Base-by-base conservation (phyloP, 495 filamentous ascomycete genomes). In the Hypoxylon cercidicola region DNA sequence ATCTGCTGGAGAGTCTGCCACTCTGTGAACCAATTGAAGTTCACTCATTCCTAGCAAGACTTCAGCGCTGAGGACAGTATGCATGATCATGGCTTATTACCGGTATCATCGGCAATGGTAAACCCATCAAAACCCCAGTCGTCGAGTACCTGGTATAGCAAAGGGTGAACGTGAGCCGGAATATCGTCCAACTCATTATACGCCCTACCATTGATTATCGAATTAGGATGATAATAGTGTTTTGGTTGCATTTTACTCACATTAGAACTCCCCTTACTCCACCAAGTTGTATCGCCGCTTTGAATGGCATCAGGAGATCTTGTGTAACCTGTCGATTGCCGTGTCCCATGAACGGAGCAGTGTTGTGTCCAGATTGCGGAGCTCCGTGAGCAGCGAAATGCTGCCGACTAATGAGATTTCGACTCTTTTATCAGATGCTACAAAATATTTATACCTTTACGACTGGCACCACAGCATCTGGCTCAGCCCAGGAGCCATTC, bases 341-440 rank as follows among this genome's bases (percentile, higher is more conserved):
- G 23, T 72, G 74, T 0, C 74, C 69, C 60, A 75, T 73, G 35
- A 75, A 78, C 9, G 77, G 77, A 32, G 75, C 76, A 4, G 72
- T 72, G 44, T 79, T 79, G 37, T 73, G 72, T 0, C 77, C 77
- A 11, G 64, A 72, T 34, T 77, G 75, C 1, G 71, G 72, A 16
- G 70, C 68, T 34, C 70, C 75, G 50, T 79, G 75, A n/a, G 77
- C 79, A 0, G 71, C 74, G 54, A 77, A 80, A 72, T 79, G 76
- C 74, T 78, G 51, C n/a, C 44, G 55, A 37, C 25, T 15, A 11
- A 10, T 60, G 57, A 56, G 37, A 48, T 21, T 55, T 43, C 16
- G 11, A 16, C 40, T 21, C 16, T 19, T 19, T 41, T n/a, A 59
- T 19, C 20, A 6, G 9, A 55, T 4, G 19, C 39, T 1, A 45